Evolutionary conservation across 768 basidiomycete genomes (phyloP).

Genomic region (Cystoderma amianthinum): DNA sequence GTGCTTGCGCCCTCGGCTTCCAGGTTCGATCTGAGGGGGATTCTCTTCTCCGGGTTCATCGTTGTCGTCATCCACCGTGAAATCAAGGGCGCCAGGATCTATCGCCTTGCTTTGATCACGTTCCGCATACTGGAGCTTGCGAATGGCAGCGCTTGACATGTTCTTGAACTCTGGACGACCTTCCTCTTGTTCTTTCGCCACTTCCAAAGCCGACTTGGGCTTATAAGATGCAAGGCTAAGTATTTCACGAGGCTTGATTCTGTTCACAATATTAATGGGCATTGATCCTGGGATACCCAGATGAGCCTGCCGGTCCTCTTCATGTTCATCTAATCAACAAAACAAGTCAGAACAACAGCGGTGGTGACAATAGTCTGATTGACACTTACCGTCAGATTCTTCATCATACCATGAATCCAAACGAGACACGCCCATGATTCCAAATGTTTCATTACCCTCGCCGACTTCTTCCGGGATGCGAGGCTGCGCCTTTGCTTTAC

Average conservation of each 20-base stretch:
- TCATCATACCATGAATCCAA: not conserved
- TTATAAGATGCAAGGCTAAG: conserved; percentile 55
- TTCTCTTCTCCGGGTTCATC: conserved; percentile 12
- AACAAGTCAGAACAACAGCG: too few relatives aligned
- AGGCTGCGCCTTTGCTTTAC: conserved; percentile 10
- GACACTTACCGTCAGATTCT: not conserved
- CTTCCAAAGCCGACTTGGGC: conserved; percentile 34
- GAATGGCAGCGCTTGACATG: conserved; percentile 40
- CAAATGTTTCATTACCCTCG: conserved; percentile 15
- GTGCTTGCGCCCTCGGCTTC: conserved; percentile 45
- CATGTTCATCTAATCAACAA: too few relatives aligned
- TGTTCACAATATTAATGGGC: conserved; percentile 51
- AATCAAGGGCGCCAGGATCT: conserved; percentile 68
- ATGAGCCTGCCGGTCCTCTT: not conserved
- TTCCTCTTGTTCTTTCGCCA: conserved; percentile 24
- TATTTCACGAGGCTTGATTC: conserved; percentile 22
- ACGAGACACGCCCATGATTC: not conserved
- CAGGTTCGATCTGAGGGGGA: conserved; percentile 16
- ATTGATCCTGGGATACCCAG: conserved; percentile 42
- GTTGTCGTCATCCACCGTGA: conserved; percentile 40
- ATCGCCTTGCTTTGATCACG: conserved; percentile 57
- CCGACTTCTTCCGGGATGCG: conserved; percentile 23
- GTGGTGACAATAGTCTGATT: not conserved
- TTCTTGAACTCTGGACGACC: conserved; percentile 20
- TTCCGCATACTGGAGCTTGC: conserved; percentile 59